Conservation (phyloP, 768 basidiomycete genomes). For the Multifurca ochricompacta region DNA sequence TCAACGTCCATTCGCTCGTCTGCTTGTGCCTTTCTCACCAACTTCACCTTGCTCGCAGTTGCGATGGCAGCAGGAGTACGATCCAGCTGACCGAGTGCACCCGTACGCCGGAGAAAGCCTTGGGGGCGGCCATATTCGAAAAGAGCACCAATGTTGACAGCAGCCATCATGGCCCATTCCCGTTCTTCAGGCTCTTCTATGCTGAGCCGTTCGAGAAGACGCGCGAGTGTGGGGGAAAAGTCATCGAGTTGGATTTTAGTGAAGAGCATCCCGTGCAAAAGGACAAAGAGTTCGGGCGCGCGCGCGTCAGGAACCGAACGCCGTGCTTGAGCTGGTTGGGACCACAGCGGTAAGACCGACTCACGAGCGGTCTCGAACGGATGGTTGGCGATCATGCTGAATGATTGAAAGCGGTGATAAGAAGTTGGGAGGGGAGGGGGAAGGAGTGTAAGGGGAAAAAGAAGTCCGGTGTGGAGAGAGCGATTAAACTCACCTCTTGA, state of each 20-base stretch:
- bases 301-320: conserved; percentile 70
- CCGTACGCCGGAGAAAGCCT: conserved; percentile 59
- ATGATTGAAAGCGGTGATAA: neutral
- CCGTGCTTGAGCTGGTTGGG: conserved; percentile 59
- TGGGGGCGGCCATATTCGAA: conserved; percentile 81
- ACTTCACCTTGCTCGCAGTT: conserved; percentile 32
- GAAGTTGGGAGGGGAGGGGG: neutral
- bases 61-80: conserved; percentile 28
- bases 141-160: conserved; percentile 71
- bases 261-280: conserved; percentile 95
- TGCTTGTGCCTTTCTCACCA: conserved; percentile 27
- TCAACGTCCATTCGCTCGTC: conserved; percentile 58
- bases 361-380: conserved; percentile 85
- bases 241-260: conserved; percentile 93
- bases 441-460: neutral
- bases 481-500: conserved; percentile 91
- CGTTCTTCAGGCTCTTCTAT: conserved; percentile 75
- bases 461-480: no score
- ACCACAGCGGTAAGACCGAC: conserved; percentile 85
- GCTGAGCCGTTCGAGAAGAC: conserved; percentile 79
- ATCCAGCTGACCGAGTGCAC: conserved; percentile 35
- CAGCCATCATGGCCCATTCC: conserved; percentile 97
- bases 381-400: conserved; percentile 85
- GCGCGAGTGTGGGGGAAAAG: conserved; percentile 71
- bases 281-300: conserved; percentile 75